These are phyloP conservation scores for Chaetomidium leptoderma DNA, from an alignment of 495 filamentous ascomycete species.

Conservation along the genomic window DNA sequence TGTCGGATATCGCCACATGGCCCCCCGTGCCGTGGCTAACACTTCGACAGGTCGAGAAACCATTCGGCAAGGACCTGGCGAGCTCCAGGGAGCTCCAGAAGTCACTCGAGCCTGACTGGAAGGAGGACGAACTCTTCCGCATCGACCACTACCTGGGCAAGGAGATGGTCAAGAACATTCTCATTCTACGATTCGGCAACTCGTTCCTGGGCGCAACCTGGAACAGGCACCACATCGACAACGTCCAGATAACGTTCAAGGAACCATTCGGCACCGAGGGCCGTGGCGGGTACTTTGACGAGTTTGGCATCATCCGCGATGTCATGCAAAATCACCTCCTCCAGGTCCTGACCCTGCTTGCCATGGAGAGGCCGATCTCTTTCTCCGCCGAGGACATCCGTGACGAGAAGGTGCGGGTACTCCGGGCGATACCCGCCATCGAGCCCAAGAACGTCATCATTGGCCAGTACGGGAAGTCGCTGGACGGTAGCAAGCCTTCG, in stretches of 20 bases:
- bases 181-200: constrained; percentile 97
- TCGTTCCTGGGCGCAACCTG: constrained; percentile 98
- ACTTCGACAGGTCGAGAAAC: constrained; percentile 82
- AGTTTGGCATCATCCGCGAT: constrained; percentile 99
- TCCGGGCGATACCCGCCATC: constrained; percentile 88
- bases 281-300: constrained; percentile 97
- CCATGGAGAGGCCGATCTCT: constrained; percentile 97
- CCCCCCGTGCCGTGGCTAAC: constrained; percentile 7
- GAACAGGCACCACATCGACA: constrained; percentile 99
- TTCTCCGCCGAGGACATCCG: constrained; percentile 98
- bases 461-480: constrained; percentile 93
- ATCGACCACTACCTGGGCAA: constrained; percentile 99
- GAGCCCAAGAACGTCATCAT: constrained; percentile 99
- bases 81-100: constrained; percentile 94
- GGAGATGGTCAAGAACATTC: constrained; percentile 99
- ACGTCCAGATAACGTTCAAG: constrained; percentile 98
- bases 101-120: constrained; percentile 96
- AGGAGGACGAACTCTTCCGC: constrained; percentile 98
- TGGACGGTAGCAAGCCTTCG: constrained; percentile 93
- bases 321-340: constrained; percentile 97
- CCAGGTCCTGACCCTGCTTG: constrained; percentile 91
- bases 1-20: constrained; percentile 24
- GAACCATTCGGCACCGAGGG: constrained; percentile 99
- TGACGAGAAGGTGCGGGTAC: constrained; percentile 96
- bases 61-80: constrained; percentile 93